Conservation (phyloP, 2,329 filamentous ascomycete species). For the Grosmannia clavigera region DNA sequence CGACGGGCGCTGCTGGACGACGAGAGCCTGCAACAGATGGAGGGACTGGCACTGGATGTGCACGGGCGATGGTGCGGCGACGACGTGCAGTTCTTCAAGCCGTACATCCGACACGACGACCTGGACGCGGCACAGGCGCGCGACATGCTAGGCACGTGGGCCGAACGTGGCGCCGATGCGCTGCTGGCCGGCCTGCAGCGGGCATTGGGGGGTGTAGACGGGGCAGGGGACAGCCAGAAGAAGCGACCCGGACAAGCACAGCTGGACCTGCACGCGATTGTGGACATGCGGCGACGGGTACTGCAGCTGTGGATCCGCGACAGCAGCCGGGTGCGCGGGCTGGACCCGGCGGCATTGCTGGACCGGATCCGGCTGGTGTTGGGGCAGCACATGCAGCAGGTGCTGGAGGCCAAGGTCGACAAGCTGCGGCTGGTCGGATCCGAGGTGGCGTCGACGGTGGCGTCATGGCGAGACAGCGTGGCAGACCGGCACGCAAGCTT, state of each 20-base stretch:
- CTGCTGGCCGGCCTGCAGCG: constrained; percentile 50
- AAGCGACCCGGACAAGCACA: neutral
- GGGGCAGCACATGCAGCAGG: constrained; percentile 51
- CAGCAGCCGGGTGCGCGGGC: constrained; percentile 48
- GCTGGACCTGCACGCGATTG: constrained; percentile 53
- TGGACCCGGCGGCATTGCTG: constrained; percentile 57
- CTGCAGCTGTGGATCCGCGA: constrained; percentile 66
- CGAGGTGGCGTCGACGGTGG: constrained; percentile 49
- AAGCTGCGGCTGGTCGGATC: constrained; percentile 54
- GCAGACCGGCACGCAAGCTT: constrained; percentile 41
- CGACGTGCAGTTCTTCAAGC: constrained; percentile 73
- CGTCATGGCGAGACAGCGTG: constrained; percentile 43
- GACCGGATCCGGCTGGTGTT: constrained; percentile 55
- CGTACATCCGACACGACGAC: constrained; percentile 76
- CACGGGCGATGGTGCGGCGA: constrained; percentile 70
- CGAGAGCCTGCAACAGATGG: constrained; percentile 47
- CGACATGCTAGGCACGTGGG: constrained; percentile 52
- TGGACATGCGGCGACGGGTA: constrained; percentile 56
- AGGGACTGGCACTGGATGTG: constrained; percentile 65
- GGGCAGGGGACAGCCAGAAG: constrained; percentile 33
- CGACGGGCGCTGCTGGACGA: constrained; percentile 61
- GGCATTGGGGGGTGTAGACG: constrained; percentile 32
- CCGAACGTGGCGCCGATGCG: constrained; percentile 43
- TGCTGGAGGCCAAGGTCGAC: constrained; percentile 51
- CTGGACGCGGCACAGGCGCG: constrained; percentile 47